Base-by-base conservation (phyloP, 371 early-diverging fungal species). In the Mortierella sp. region DNA sequence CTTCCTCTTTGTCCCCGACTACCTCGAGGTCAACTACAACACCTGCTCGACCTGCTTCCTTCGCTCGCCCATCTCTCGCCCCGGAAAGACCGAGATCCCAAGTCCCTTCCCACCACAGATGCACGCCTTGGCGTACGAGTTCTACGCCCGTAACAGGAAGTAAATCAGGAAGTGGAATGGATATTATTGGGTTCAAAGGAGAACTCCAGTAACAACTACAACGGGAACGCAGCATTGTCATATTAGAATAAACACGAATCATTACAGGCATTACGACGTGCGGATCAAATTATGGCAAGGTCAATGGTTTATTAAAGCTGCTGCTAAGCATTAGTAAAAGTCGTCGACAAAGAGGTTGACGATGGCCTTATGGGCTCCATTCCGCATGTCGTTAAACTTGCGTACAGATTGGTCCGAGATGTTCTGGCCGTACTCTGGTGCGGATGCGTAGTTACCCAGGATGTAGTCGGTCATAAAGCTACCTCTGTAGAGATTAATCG, bases 11-110 rank as follows among this genome's bases (percentile, higher is more conserved):
- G 92, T 96, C 21, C 99, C 99, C 28, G 95, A 96, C 77, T 99
- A 99, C 88, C 95, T 98, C 55, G 98, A 99, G 91, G 98, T 98
- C 81, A 95, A 97, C 90, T 99, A 97, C 90, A 94, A 94, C 83
- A 97, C 96, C 16, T 97, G 97, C 92, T 95, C 96, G 48, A 90
- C 93, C 28, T 94, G 97, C 67, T 97, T 97, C 86, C 89, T 99
- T 74, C 94, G 98, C 75, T 88, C 94, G 50, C 98, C 99, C 40
- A 92, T 96, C 71, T 95, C 96, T 24, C 92, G 96, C 87, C 97
- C 98, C 46, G 92, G 94, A 76, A 89, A 91, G 69, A 94, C 96
- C 70, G 99, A 99, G 90, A 93, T 99, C 71, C 99, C 98, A 48
- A 96, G 97, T 57, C 99, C 98, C 34, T 96, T 91, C 88, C 96